Evolutionary conservation across 768 basidiomycete species (phyloP), one percentile per base, ranked within the genome.

Genomic region (Leccinellum rugosiceps): DNA sequence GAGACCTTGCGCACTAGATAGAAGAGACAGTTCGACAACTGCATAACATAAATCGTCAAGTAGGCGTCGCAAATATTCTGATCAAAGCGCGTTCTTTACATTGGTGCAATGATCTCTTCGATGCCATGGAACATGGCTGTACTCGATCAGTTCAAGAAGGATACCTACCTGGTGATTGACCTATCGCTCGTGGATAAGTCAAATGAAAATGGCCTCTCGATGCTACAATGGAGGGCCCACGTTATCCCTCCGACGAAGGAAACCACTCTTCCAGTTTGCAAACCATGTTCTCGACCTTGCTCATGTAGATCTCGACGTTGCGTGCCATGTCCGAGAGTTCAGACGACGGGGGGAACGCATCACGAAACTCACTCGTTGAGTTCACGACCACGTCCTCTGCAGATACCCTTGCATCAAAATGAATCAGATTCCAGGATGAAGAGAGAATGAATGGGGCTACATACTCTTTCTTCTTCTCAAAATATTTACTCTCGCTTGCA

Each of bases 241-340:
- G 21, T 28, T 21, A 53, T 23, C 7, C 31, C 41, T 13, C 10
- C 2, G 30, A 23, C 1, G 51, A 15, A 2, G 67, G 46, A 48
- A 73, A 72, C 63, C 65, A 73, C 11, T 34, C 21, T 30, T 65
- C 54, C 19, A 72, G 58, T 48, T 56, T 68, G n/a, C 17, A 44
- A 28, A 66, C 46, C 48, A 72, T 72, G 15, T 54, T 53, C 45
- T 73, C 66, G 19, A 70, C 68, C 44, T 52, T 63, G 4, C 51
- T 56, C 49, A 73, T 31, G 45, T 72, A 73, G 4, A 56, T 57
- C 6, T 70, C 56, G n/a, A 70, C 55, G 45, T 66, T 57, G 14
- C 41, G 54, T 19, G 35, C 51, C 19, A 51, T 55, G n/a, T 60
- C 58, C 6, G 44, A 53, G 1, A 59, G 60, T 17, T 60, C 10